Evolutionary conservation across 2,329 filamentous ascomycete species (phyloP).

Genomic region (Exophiala bonariae): DNA sequence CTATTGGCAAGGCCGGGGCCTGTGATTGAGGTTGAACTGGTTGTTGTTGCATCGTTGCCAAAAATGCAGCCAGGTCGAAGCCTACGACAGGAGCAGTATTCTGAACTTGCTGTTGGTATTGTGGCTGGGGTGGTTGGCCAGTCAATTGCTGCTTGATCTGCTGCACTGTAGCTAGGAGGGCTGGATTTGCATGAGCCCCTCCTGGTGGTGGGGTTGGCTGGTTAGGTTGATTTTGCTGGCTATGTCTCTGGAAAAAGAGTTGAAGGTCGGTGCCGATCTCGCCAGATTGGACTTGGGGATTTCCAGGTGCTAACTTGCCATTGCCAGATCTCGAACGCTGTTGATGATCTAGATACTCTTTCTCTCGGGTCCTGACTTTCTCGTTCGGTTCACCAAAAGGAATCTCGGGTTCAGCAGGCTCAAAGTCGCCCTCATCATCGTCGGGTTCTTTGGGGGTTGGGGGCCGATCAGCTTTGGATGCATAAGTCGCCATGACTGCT

Average conservation of each 20-base stretch:
- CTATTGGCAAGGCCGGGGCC: slow-evolving; percentile 12
- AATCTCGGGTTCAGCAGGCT: slow-evolving; percentile 33
- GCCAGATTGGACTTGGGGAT: slow-evolving; percentile 26
- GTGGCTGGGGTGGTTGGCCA: slow-evolving; percentile 13
- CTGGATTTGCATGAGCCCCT: slow-evolving; percentile 11
- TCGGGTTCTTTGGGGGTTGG: slow-evolving; percentile 49
- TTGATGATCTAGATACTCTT: slow-evolving; percentile 34
- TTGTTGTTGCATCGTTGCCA: slow-evolving; percentile 21
- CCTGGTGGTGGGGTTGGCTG: slow-evolving; percentile 28
- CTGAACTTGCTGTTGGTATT: slow-evolving; percentile 27
- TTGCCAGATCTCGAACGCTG: slow-evolving; percentile 33
- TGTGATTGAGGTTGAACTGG: slow-evolving; percentile 1
- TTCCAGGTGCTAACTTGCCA: slow-evolving; percentile 28
- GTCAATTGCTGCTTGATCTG: slow-evolving; percentile 33
- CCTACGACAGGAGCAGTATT: slow-evolving; percentile 7
- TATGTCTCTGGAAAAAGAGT: slow-evolving; percentile 39
- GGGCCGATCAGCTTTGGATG: slow-evolving; percentile 46
- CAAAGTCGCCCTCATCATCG: slow-evolving; percentile 40
- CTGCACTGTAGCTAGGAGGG: slow-evolving; percentile 23
- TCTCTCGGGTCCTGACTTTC: slow-evolving; percentile 41
- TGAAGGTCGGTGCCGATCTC: slow-evolving; percentile 19
- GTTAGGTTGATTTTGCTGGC: slow-evolving; percentile 29
- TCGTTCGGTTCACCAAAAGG: slow-evolving; percentile 46
- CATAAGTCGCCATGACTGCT: slow-evolving; percentile 50
- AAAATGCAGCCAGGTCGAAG: slow-evolving; percentile 18